A percentile compares a stretch with the other conserved stretches of the same genome.
phyloP scores from a whole-genome alignment of 768 basidiomycete species.

The Coprinopsis marcescibilis region DNA sequence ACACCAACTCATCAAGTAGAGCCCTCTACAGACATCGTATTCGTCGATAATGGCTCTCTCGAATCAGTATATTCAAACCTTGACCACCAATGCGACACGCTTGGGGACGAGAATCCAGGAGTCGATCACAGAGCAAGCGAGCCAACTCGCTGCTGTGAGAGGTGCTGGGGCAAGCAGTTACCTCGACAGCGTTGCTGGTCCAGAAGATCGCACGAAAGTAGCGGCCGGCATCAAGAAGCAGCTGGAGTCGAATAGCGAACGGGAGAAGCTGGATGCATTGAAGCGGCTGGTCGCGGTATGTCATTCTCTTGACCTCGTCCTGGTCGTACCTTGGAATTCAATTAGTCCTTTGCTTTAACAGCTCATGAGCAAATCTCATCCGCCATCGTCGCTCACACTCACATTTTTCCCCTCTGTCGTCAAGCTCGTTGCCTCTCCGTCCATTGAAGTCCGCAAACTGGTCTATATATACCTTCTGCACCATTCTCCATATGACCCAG shows the following conservation, averaged over 20 bases:
- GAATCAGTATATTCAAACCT: slow-evolving; percentile 39
- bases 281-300: slow-evolving; percentile 89
- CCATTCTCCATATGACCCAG: slow-evolving; percentile 90
- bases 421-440: slow-evolving; percentile 90
- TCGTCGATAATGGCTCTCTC: background rate
- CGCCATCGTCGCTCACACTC: slow-evolving; percentile 75
- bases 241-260: slow-evolving; percentile 82
- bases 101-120: slow-evolving; percentile 82
- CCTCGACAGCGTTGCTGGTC: slow-evolving; percentile 58
- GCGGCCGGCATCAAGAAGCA: slow-evolving; percentile 56
- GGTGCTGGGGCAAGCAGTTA: slow-evolving; percentile 48
- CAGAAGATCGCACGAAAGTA: slow-evolving; percentile 73
- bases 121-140: slow-evolving; percentile 73
- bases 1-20: background rate
- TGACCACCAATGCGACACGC: slow-evolving; percentile 80
- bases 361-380: slow-evolving; percentile 89
- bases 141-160: slow-evolving; percentile 59
- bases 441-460: slow-evolving; percentile 92
- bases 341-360: slow-evolving; percentile 23
- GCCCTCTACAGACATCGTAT: background rate
- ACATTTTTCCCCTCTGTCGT: slow-evolving; percentile 92
- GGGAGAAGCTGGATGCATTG: slow-evolving; percentile 92
- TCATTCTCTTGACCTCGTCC: slow-evolving; percentile 12
- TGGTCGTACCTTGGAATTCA: background rate
- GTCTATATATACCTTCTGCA: slow-evolving; percentile 97